phyloP scores from a whole-genome alignment of 768 basidiomycete species.

The Boletus eberwhitei region DNA sequence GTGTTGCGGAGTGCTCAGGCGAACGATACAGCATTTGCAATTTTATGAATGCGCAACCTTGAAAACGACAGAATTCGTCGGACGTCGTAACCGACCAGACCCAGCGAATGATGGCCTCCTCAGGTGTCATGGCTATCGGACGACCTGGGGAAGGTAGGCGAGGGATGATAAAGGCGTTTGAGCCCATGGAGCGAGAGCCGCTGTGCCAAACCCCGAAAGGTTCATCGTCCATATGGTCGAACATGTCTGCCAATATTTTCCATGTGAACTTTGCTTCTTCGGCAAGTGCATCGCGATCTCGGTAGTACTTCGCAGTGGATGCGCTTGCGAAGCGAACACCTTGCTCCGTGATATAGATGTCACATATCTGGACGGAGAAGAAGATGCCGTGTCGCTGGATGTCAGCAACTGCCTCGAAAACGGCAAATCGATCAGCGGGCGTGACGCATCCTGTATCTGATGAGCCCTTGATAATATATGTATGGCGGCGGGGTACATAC shows the following conservation, averaged over 20 bases:
- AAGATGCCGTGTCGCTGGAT: constrained; percentile 30
- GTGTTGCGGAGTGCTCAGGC: neutral
- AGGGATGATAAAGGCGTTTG: constrained; percentile 22
- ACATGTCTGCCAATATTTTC: constrained; percentile 18
- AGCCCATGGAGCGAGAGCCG: constrained; percentile 2
- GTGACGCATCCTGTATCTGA: constrained; percentile 18
- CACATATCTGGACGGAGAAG: constrained; percentile 13
- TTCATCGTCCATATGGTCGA: constrained; percentile 12
- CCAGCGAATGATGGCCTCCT: constrained; percentile 21
- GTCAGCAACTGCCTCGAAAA: constrained; percentile 30
- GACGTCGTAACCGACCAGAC: constrained; percentile 21
- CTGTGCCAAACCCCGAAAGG: neutral
- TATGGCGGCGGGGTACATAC: constrained; percentile 10
- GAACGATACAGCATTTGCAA: neutral
- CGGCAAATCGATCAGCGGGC: constrained; percentile 24
- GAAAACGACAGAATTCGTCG: neutral
- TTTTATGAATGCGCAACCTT: neutral
- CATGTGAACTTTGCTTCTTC: constrained; percentile 16
- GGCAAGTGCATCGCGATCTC: constrained; percentile 27
- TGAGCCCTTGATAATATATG: constrained; percentile 4
- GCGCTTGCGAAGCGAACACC: constrained; percentile 30
- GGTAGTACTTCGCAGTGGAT: constrained; percentile 15
- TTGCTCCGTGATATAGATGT: constrained; percentile 29
- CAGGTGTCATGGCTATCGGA: constrained; percentile 13
- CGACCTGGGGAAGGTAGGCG: constrained; percentile 24